These are phyloP conservation scores for Cyclotella distinguenda DNA, from an alignment of 108 stramenopile species.

Conservation along the genomic window DNA sequence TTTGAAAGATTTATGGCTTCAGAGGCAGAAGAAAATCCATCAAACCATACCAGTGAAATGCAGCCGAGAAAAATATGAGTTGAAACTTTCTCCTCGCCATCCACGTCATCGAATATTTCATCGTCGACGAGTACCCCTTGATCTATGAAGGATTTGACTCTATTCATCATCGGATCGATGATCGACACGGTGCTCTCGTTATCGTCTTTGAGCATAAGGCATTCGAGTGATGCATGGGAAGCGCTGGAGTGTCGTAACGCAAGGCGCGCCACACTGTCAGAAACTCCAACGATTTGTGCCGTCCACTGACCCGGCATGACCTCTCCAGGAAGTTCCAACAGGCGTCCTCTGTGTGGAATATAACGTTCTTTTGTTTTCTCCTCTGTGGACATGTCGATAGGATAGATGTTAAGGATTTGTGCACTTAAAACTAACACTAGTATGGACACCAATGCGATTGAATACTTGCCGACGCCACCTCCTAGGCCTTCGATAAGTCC, in stretches of 20 bases:
- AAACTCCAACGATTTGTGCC: constrained; percentile 8
- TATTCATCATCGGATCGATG: constrained; percentile 18
- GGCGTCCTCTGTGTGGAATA: constrained; percentile 33
- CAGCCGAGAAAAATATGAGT: constrained; percentile 17
- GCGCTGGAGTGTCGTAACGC: constrained; percentile 27
- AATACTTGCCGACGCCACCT: constrained; percentile 32
- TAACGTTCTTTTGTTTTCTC: constrained; percentile 4
- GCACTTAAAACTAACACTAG: not conserved
- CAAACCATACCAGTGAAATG: constrained; percentile 28
- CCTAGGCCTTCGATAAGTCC: constrained; percentile 40
- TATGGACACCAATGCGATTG: not conserved
- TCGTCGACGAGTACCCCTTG: constrained; percentile 31
- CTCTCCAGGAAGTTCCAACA: constrained; percentile 35
- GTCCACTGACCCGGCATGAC: constrained; percentile 33
- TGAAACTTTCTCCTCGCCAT: constrained; percentile 26
- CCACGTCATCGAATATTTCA: constrained; percentile 12
- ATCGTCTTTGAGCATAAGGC: not conserved
- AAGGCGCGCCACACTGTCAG: not conserved
- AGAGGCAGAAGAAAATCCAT: constrained; percentile 29
- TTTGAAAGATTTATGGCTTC: constrained; percentile 21
- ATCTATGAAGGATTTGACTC: constrained; percentile 32
- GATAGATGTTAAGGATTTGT: not conserved
- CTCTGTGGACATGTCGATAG: constrained; percentile 2
- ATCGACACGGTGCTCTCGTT: constrained; percentile 5
- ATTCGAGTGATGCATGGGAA: constrained; percentile 18